Conservation (phyloP, 208 protist genomes). For the Leishmania amazonensis region DNA sequence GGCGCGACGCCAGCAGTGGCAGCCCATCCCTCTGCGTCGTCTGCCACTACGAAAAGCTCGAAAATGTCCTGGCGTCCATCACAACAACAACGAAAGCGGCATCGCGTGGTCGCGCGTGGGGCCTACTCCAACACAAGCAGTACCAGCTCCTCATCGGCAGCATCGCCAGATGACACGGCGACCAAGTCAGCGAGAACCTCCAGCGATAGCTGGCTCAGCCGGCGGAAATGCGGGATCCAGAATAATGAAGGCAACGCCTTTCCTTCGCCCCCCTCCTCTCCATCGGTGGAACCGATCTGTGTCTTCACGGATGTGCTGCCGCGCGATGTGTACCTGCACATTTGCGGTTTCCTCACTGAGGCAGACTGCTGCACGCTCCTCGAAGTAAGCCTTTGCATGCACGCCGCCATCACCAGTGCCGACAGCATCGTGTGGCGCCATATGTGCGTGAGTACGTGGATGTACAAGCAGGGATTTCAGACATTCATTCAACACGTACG, state of each 20-base stretch:
- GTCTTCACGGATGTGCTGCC: conserved; percentile 37
- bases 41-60: not conserved
- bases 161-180: not conserved
- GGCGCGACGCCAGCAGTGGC: not conserved
- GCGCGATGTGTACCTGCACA: conserved; percentile 55
- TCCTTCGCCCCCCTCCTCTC: conserved; percentile 8
- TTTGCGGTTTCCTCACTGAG: conserved; percentile 55
- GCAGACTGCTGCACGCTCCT: conserved; percentile 63
- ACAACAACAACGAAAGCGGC: not conserved
- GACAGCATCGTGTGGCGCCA: conserved; percentile 67
- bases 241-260: conserved; percentile 1
- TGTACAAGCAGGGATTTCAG: conserved; percentile 59
- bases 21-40: not conserved
- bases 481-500: conserved; percentile 39
- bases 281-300: conserved; percentile 9
- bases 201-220: not conserved
- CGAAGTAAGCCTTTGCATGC: conserved; percentile 55
- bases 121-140: not conserved
- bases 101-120: not conserved
- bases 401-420: conserved; percentile 54
- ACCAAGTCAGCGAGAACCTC: not conserved
- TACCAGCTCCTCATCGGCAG: not conserved
- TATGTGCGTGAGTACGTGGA: conserved; percentile 62
- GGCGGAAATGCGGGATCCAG: not conserved
- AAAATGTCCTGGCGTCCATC: not conserved